phyloP scores from a whole-genome alignment of 2,329 filamentous ascomycete species.

The Cercospora citrullina region DNA sequence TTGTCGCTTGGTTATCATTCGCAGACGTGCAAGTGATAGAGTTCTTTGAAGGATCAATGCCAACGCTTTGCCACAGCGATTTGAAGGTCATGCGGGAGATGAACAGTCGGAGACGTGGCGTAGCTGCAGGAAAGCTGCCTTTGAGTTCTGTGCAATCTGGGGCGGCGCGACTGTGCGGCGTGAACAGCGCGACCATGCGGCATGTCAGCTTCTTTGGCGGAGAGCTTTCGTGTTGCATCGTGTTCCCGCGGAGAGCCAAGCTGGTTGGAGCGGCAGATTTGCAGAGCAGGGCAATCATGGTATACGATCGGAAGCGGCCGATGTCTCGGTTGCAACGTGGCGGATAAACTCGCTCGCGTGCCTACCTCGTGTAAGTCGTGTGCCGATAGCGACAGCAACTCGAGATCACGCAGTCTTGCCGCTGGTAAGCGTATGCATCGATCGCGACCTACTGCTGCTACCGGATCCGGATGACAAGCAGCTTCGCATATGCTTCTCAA shows the following conservation, averaged over 20 bases:
- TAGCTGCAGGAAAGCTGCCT: neutral
- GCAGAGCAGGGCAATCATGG: neutral
- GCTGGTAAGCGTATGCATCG: neutral
- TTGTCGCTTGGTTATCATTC: neutral
- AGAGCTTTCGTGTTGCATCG: neutral
- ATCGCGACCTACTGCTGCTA: neutral
- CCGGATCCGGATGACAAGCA: neutral
- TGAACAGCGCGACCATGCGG: neutral
- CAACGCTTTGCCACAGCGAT: neutral
- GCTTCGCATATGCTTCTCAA: neutral
- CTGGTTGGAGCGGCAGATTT: neutral
- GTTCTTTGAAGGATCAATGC: neutral
- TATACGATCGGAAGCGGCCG: neutral
- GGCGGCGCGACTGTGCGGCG: neutral
- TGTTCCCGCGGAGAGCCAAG: neutral
- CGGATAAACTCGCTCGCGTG: neutral
- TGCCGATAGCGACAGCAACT: neutral
- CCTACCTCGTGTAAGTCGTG: neutral
- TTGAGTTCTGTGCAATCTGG: neutral
- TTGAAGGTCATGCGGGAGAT: neutral
- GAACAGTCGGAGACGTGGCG: neutral
- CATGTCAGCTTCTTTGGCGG: neutral
- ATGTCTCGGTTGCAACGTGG: neutral
- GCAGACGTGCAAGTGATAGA: neutral
- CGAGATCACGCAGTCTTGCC: neutral